Evolutionary conservation across 495 filamentous ascomycete species (phyloP), one percentile per base, ranked within the genome.

Genomic region (Xylaria grammica): DNA sequence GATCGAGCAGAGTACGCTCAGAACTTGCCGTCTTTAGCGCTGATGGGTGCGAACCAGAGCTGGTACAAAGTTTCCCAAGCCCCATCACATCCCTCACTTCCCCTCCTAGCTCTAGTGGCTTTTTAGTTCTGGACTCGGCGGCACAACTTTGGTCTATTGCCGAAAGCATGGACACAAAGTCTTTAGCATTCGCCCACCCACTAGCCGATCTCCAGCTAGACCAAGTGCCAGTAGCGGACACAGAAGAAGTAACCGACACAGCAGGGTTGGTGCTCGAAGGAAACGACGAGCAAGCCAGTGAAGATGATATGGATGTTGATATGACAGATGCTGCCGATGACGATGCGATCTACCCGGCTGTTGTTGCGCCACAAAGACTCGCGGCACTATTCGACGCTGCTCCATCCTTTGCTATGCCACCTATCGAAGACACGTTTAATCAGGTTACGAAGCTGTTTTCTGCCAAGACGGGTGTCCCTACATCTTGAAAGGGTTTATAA

Each of bases 351-450:
- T 73, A 79, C 38, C 77, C 78, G 11, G 83, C 81, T 3, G 82
- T 89, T 24, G 82, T 91, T 24, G 78, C 87, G 30, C 81, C 81
- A 44, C 87, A 91, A 68, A 86, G 85, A 63, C 77, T 97, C 52
- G 83, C 89, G 13, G 81, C 85, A 63, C 82, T 96, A 9, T 95
- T 96, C 73, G 87, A 92, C 60, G 82, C 84, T 34, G 87, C 85
- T 1, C 89, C 91, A 26, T 83, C 91, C 7, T 91, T 89, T 75
- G 88, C 90, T 10, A 82, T 95, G 76, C 91, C 91, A 29, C 86
- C 91, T 42, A 86, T 95, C 45, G 84, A 86, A 56, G 88, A 92
- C 56, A 79, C 96, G 69, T 96, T 96, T 72, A 85, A 89, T 66
- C 86, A 87, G 60, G 89, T 97, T 19, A 87, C 87, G 1, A 82